Evolutionary conservation across 176 grass and related monocot genomes (phyloP), one percentile per base, ranked within the genome.

Genomic region (Neostapfia colusana): DNA sequence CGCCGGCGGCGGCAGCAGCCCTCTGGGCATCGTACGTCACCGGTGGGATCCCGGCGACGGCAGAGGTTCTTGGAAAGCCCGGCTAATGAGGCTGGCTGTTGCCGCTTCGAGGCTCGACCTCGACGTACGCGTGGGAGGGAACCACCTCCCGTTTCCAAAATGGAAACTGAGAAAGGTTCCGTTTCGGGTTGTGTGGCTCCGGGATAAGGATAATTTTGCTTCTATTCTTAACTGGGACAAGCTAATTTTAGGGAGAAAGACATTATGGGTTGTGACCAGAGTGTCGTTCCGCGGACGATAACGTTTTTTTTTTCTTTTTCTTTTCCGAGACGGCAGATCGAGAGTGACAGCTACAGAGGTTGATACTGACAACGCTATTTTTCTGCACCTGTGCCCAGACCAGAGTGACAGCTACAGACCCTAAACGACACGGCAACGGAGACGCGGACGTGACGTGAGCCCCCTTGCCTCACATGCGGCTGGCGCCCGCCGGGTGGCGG

Each of bases 11-110:
- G 80, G 62, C 63, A 77, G 58, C 39, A 17, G 71, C 74, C 77
- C 87, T 82, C 95, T 88, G 55, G 80, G 87, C 95, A 99, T 89
- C 26, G n/a, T n/a, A n/a, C n/a, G 76, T 74, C 53, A 36, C 55
- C 62, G 46, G 74, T 42, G 34, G 12, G 53, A 24, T 27, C 51
- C 75, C 72, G 44, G 73, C 76, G 64, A 80, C 14, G 64, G 65
- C 31, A 71, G 34, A 55, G 60, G 0, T 73, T 5, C 0, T 67
- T 21, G 20, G 40, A 21, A 23, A 41, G 13, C n/a, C 62, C 13
- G 53, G n/a, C n/a, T 51, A 65, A 78, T 25, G 62, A 21, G 21
- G 63, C 59, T 46, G 26, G 18, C 25, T 83, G 46, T 57, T 1
- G 2, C 3, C 1, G 54, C 48, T 37, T 35, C 76, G 64, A 70